These are phyloP conservation scores for Alternaria brassicicola DNA, from an alignment of 2,329 filamentous ascomycete species.

Conservation along the genomic window DNA sequence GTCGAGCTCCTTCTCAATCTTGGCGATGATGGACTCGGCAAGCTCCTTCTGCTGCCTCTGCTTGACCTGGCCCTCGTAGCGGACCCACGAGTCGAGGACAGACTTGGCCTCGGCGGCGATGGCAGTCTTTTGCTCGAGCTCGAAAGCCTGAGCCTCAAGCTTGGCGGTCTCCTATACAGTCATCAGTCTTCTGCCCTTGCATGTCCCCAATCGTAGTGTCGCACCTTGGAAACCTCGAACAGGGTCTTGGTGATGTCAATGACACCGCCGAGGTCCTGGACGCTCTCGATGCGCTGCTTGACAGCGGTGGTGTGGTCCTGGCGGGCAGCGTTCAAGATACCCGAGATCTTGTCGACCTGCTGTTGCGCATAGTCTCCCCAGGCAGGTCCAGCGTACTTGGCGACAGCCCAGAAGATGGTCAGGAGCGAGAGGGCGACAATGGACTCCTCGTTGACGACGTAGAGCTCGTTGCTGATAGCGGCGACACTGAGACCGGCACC, in stretches of 20 bases:
- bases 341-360: conserved; percentile 90
- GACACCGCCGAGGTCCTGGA: conserved; percentile 91
- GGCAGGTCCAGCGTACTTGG: conserved; percentile 89
- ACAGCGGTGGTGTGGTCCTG: conserved; percentile 95
- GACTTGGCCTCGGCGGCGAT: conserved; percentile 91
- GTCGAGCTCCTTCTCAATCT: conserved; percentile 98
- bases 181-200: conserved; percentile 32
- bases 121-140: conserved; percentile 95
- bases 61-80: conserved; percentile 99
- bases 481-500: conserved; percentile 89
- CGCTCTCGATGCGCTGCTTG: conserved; percentile 90
- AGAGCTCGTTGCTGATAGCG: conserved; percentile 99
- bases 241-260: conserved; percentile 96
- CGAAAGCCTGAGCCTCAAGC: conserved; percentile 94
- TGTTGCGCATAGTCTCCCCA: conserved; percentile 91
- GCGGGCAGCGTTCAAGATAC: conserved; percentile 91
- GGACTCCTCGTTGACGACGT: conserved; percentile 98
- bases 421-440: conserved; percentile 92
- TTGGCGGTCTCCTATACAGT: conserved; percentile 82
- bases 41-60: conserved; percentile 97
- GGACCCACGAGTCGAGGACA: conserved; percentile 97
- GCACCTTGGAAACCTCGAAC: conserved; percentile 97
- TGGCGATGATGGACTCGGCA: conserved; percentile 88
- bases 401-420: conserved; percentile 88
- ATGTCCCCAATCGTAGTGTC: conserved; percentile 39